Conservation (phyloP, 2,329 filamentous ascomycete genomes). For the Seiridium unicorne region DNA sequence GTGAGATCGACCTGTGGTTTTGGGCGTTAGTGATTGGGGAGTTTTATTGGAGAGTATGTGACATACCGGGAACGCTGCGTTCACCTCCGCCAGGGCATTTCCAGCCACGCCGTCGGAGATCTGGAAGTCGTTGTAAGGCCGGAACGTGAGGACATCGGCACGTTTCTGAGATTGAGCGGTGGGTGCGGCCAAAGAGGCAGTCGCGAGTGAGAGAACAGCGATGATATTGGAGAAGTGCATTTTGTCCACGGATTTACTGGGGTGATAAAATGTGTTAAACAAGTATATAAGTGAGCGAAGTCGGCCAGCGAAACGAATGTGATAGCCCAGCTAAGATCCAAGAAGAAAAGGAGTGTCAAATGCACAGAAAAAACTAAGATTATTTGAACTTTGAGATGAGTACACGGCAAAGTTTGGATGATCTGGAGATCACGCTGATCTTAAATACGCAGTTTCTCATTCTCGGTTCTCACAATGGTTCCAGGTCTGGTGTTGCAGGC, state of each 20-base stretch:
- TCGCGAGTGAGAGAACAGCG: slow-evolving; percentile 7
- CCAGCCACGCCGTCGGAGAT: slow-evolving; percentile 10
- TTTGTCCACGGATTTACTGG: background rate
- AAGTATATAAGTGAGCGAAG: background rate
- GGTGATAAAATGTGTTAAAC: no score
- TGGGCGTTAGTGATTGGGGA: background rate
- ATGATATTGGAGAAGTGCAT: slow-evolving; percentile 11
- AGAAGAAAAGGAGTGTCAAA: background rate
- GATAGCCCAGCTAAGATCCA: background rate
- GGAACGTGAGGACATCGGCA: slow-evolving; percentile 7
- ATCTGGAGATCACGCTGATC: slow-evolving; percentile 1
- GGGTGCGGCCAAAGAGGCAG: slow-evolving; percentile 5
- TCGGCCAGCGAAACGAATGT: slow-evolving; percentile 3
- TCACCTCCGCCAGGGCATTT: slow-evolving; percentile 10
- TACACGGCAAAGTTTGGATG: background rate
- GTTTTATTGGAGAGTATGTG: background rate
- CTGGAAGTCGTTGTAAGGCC: slow-evolving; percentile 10
- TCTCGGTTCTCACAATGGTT: background rate
- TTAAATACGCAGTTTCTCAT: background rate
- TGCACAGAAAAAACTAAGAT: background rate
- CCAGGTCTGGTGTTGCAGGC: slow-evolving; percentile 3
- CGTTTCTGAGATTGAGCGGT: slow-evolving; percentile 1
- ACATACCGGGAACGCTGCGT: slow-evolving; percentile 9
- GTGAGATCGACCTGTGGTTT: slow-evolving; percentile 1
- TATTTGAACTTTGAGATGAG: background rate